phyloP scores from a whole-genome alignment of 495 filamentous ascomycete species.

The Letharia columbiana region DNA sequence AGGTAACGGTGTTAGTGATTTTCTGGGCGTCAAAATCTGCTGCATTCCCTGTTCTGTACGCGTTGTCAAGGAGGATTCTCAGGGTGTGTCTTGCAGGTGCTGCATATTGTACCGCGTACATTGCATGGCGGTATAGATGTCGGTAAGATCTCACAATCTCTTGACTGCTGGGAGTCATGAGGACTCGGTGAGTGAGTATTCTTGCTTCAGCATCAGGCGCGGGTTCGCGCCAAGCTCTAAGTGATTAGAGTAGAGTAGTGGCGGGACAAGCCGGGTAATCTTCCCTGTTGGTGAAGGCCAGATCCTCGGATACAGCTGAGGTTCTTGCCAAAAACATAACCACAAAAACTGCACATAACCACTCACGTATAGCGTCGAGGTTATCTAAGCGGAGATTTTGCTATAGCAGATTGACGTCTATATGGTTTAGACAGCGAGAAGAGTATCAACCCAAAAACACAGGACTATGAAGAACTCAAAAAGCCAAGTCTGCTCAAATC shows the following conservation, averaged over 20 bases:
- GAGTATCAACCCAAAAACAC: not conserved
- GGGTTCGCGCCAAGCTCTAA: not conserved
- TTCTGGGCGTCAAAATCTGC: conserved; percentile 49
- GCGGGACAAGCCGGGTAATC: not conserved
- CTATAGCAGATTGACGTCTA: not conserved
- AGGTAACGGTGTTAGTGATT: conserved; percentile 66
- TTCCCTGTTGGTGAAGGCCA: not conserved
- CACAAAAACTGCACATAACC: not conserved
- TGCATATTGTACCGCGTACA: conserved; percentile 74
- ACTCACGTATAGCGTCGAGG: not conserved
- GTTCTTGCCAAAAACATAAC: not conserved
- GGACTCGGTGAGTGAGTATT: not conserved
- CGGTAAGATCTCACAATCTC: conserved; percentile 67
- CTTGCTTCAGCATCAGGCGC: not conserved
- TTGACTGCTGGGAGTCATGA: conserved; percentile 14
- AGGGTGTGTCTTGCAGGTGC: conserved; percentile 63
- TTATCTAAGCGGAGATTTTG: not conserved
- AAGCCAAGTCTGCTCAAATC: not conserved
- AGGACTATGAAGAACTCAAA: not conserved
- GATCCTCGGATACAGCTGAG: not conserved
- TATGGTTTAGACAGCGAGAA: not conserved
- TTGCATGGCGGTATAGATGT: conserved; percentile 58
- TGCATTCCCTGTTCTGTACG: conserved; percentile 54
- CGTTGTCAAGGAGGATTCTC: conserved; percentile 52
- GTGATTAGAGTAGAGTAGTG: not conserved